Evolutionary conservation across 2,329 filamentous ascomycete species (phyloP).

Genomic region (Monilinia fructigena): DNA sequence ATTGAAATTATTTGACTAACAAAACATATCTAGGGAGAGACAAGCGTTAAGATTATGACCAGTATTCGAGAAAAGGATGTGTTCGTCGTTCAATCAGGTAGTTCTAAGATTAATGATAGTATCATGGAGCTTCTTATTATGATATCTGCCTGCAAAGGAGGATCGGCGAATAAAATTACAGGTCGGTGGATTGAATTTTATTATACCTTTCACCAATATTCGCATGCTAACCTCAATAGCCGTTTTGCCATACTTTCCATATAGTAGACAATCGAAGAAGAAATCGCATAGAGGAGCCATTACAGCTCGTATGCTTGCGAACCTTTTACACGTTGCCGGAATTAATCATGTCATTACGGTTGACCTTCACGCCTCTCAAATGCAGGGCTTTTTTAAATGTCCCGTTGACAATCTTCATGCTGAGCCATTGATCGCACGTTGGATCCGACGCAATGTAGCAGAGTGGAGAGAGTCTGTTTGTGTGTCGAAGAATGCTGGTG

Average conservation of each 20-base stretch:
- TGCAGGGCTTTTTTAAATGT: slow-evolving; percentile 98
- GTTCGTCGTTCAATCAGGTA: slow-evolving; percentile 97
- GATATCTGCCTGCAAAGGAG: slow-evolving; percentile 97
- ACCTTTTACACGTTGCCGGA: slow-evolving; percentile 87
- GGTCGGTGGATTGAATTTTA: slow-evolving; percentile 55
- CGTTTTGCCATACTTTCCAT: slow-evolving; percentile 94
- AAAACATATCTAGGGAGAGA: slow-evolving; percentile 59
- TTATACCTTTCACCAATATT: background rate
- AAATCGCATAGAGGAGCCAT: slow-evolving; percentile 96
- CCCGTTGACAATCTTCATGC: slow-evolving; percentile 97
- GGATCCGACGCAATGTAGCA: slow-evolving; percentile 86
- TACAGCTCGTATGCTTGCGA: slow-evolving; percentile 94
- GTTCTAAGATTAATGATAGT: slow-evolving; percentile 93
- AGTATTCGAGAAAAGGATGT: slow-evolving; percentile 96
- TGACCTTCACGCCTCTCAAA: slow-evolving; percentile 94
- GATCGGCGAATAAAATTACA: slow-evolving; percentile 93
- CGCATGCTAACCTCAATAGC: slow-evolving; percentile 50
- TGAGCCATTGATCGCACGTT: slow-evolving; percentile 90
- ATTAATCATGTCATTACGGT: slow-evolving; percentile 98
- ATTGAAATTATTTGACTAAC: slow-evolving; percentile 32
- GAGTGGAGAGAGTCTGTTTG: slow-evolving; percentile 91
- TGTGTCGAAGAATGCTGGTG: slow-evolving; percentile 96
- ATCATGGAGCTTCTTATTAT: slow-evolving; percentile 99
- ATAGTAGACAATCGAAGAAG: slow-evolving; percentile 98
- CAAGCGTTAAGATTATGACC: slow-evolving; percentile 66